Evolutionary conservation across 352 stramenopile species (phyloP).

Genomic region (Saprolegnia diclina): DNA sequence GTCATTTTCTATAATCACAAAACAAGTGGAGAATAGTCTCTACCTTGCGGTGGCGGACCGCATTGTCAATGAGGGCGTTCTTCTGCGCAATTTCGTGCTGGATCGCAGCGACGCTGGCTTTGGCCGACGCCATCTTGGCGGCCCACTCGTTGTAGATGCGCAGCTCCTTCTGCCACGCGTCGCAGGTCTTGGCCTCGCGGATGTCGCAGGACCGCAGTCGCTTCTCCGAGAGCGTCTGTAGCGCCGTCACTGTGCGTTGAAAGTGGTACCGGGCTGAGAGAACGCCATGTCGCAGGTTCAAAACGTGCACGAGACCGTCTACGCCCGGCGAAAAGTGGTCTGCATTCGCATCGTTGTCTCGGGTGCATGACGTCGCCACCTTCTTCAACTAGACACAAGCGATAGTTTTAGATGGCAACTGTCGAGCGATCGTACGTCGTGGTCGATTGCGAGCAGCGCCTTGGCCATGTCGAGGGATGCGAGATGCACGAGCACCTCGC

Average conservation of each 20-base stretch:
- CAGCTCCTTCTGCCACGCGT: constrained; percentile 22
- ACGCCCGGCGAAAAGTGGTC: constrained; percentile 43
- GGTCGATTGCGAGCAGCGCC: constrained; percentile 5
- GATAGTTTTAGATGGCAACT: neutral
- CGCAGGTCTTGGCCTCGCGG: neutral
- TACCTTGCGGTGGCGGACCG: constrained; percentile 54
- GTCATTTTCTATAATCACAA: neutral
- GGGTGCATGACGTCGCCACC: constrained; percentile 1
- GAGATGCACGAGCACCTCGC: constrained; percentile 64
- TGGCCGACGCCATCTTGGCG: constrained; percentile 51
- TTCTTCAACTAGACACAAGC: neutral
- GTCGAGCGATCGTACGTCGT: neutral
- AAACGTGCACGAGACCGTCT: constrained; percentile 60
- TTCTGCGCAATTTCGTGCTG: constrained; percentile 51
- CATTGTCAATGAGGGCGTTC: constrained; percentile 56
- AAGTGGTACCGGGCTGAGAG: constrained; percentile 62
- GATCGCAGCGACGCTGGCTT: constrained; percentile 44
- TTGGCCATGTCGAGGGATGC: constrained; percentile 32
- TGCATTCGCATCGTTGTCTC: constrained; percentile 13
- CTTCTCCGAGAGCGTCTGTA: constrained; percentile 53
- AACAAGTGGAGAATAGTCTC: neutral
- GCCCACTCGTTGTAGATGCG: constrained; percentile 23
- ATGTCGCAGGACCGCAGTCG: constrained; percentile 32
- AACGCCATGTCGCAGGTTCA: constrained; percentile 69
- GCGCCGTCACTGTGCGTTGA: constrained; percentile 44